Evolutionary conservation across 2,329 filamentous ascomycete genomes (phyloP).

Genomic region (Zarea fungicola): DNA sequence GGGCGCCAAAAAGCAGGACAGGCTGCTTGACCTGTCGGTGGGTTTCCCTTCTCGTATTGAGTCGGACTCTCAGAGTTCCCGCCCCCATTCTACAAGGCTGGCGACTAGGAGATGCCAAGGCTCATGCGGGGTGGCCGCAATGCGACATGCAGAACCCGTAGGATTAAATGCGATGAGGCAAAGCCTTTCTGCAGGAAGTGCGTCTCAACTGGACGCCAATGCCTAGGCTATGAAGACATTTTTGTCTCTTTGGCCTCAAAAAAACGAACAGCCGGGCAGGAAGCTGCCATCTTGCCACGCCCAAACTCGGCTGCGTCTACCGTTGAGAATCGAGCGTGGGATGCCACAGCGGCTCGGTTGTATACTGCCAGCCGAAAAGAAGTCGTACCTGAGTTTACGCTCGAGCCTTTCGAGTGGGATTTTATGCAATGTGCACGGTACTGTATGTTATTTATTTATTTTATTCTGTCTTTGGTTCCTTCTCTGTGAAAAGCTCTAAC

Average conservation of each 20-base stretch:
- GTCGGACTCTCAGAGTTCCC: too few relatives aligned
- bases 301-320: too few relatives aligned
- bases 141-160: not conserved
- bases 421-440: constrained; percentile 6
- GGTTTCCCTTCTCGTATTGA: not conserved
- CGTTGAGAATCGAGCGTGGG: too few relatives aligned
- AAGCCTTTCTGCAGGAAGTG: constrained; percentile 1
- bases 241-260: not conserved
- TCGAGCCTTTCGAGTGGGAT: constrained; percentile 7
- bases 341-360: too few relatives aligned
- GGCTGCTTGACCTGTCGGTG: constrained; percentile 6
- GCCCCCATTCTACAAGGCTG: too few relatives aligned
- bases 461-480: not conserved
- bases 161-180: constrained; percentile 1
- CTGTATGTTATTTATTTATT: not conserved
- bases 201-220: not conserved
- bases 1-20: not conserved
- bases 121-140: too few relatives aligned
- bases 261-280: not conserved
- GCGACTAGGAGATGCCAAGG: too few relatives aligned
- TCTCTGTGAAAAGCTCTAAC: too few relatives aligned
- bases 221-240: constrained; percentile 2
- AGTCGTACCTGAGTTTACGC: not conserved
- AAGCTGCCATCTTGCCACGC: too few relatives aligned
- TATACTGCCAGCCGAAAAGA: not conserved